These are phyloP conservation scores for Crithidia fasciculata DNA, from an alignment of 208 protist species.

Conservation along the genomic window DNA sequence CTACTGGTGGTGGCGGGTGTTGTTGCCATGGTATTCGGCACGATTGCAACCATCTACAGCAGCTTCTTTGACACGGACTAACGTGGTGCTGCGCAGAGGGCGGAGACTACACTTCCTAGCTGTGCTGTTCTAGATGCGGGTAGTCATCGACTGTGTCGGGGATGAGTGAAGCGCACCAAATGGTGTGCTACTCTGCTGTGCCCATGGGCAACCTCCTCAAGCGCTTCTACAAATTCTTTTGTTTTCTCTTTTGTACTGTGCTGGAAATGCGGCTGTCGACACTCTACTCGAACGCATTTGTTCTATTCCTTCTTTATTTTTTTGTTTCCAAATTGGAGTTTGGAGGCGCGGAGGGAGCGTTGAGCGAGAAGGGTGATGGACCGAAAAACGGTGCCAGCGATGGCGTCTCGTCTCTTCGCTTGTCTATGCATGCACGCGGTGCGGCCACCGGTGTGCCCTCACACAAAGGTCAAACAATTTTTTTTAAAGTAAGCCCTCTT, in stretches of 20 bases:
- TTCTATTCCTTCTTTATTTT: not conserved
- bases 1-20: slow-evolving; percentile 55
- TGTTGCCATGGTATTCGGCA: slow-evolving; percentile 66
- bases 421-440: too few species aligned
- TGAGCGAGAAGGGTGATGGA: too few species aligned
- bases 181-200: not conserved
- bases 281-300: not conserved
- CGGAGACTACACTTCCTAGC: not conserved
- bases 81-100: not conserved
- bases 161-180: not conserved
- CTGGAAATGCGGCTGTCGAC: not conserved
- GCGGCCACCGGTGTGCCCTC: too few species aligned
- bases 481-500: not conserved
- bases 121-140: not conserved
- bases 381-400: too few species aligned
- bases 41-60: slow-evolving; percentile 49
- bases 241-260: not conserved
- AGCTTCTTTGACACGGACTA: slow-evolving; percentile 28
- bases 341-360: too few species aligned
- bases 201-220: not conserved
- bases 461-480: too few species aligned
- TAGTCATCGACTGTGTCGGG: not conserved
- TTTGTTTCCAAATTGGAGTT: not conserved
- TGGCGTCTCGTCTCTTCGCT: too few species aligned
- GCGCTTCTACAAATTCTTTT: not conserved